Conservation (phyloP, 202 grass and related monocot genomes). For the Hordeum pubiflorum region DNA sequence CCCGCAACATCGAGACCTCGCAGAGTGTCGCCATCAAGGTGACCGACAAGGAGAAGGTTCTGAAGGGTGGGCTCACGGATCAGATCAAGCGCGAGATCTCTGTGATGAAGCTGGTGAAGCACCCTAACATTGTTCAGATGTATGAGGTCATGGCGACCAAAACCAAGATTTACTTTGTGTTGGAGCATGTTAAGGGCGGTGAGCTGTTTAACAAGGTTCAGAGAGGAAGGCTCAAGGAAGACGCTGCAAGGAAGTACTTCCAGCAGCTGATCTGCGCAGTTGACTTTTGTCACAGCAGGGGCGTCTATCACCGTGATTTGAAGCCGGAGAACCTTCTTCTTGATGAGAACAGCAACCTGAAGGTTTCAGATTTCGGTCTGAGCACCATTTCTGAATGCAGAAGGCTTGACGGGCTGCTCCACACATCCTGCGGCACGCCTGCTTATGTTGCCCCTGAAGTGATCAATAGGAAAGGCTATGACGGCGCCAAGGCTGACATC, state of each 20-base stretch:
- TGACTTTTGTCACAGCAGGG: conserved; percentile 84
- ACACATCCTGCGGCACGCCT: conserved; percentile 96
- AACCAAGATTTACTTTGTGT: conserved; percentile 77
- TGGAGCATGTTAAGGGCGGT: conserved; percentile 77
- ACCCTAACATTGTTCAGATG: conserved; percentile 76
- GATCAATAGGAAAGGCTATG: conserved; percentile 83
- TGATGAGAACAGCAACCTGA: conserved; percentile 82
- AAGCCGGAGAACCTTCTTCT: conserved; percentile 89
- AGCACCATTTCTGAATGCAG: conserved; percentile 63
- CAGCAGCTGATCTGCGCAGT: conserved; percentile 82
- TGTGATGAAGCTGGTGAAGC: conserved; percentile 81
- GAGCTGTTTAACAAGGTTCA: conserved; percentile 81
- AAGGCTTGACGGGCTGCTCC: conserved; percentile 70
- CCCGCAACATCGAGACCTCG: conserved; percentile 48
- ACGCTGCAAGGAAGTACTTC: conserved; percentile 77
- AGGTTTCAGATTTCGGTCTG: conserved; percentile 83
- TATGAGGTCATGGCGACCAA: conserved; percentile 97
- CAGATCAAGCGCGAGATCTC: conserved; percentile 94
- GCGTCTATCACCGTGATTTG: conserved; percentile 86
- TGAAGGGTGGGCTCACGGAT: conserved; percentile 79
- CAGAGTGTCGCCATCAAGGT: conserved; percentile 87
- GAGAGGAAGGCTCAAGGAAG: conserved; percentile 81
- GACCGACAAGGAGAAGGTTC: conserved; percentile 86
- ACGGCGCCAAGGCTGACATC: conserved; percentile 85
- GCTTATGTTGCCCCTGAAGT: conserved; percentile 97